Evolutionary conservation across 345 rosid genomes (phyloP).

Genomic region (Salix brachista): DNA sequence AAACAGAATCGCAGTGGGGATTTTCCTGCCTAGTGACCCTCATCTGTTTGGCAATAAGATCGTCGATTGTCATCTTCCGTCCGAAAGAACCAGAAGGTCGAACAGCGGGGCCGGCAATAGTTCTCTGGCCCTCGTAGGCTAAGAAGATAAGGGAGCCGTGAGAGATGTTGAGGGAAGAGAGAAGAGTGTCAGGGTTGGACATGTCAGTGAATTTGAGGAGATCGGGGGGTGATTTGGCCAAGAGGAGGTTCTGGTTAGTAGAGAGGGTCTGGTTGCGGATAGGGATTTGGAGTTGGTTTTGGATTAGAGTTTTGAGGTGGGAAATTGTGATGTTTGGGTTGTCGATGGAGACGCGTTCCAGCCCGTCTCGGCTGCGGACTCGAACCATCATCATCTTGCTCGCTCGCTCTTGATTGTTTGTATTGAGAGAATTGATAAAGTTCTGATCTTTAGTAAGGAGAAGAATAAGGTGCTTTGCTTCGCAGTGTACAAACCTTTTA

Average conservation of each 20-base stretch:
- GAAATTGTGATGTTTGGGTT: slow-evolving; percentile 46
- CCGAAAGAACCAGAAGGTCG: slow-evolving; percentile 88
- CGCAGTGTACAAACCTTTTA: not conserved
- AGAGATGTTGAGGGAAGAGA: slow-evolving; percentile 57
- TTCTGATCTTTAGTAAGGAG: not conserved
- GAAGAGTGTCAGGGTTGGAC: slow-evolving; percentile 45
- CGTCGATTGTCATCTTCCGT: slow-evolving; percentile 95
- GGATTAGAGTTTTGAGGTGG: slow-evolving; percentile 70
- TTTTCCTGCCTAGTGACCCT: slow-evolving; percentile 74
- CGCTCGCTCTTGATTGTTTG: not conserved
- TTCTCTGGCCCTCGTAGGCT: slow-evolving; percentile 75
- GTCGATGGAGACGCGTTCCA: slow-evolving; percentile 69
- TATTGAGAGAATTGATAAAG: too few relatives aligned
- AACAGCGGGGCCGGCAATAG: slow-evolving; percentile 57
- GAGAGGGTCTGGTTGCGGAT: slow-evolving; percentile 70
- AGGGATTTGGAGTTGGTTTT: slow-evolving; percentile 79
- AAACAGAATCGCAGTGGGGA: slow-evolving; percentile 75
- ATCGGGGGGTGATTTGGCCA: slow-evolving; percentile 58
- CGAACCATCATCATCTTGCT: slow-evolving; percentile 59
- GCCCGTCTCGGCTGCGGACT: slow-evolving; percentile 91
- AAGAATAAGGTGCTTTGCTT: not conserved
- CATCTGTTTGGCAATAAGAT: slow-evolving; percentile 86
- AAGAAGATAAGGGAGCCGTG: slow-evolving; percentile 79
- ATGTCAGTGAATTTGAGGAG: slow-evolving; percentile 57
- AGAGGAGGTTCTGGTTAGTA: slow-evolving; percentile 63